Percentiles rank a stretch among this genome's conserved stretches.
These are phyloP conservation scores for Epichloe typhina DNA, from an alignment of 2,329 filamentous ascomycete genomes.

Conservation along the genomic window DNA sequence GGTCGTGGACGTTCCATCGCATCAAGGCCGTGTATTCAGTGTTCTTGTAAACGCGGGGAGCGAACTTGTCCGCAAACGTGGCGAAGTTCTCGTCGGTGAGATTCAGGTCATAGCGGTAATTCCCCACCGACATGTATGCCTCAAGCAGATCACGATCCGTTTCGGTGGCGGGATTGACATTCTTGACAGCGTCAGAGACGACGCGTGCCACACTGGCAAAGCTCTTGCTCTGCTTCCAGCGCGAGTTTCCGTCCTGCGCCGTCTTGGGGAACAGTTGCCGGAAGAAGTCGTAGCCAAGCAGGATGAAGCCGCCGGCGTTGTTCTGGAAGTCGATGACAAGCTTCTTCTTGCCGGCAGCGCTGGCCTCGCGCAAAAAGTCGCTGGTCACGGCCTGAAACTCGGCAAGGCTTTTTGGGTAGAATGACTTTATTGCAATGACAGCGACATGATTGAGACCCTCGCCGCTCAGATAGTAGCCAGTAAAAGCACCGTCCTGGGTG, in stretches of 20 bases:
- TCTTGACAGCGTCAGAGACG: slow-evolving; percentile 28
- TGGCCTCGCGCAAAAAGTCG: slow-evolving; percentile 23
- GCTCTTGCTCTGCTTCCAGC: slow-evolving; percentile 25
- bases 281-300: slow-evolving; percentile 50
- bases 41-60: slow-evolving; percentile 25
- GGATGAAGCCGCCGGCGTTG: slow-evolving; percentile 45
- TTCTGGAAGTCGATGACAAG: slow-evolving; percentile 32
- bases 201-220: slow-evolving; percentile 32
- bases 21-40: slow-evolving; percentile 41
- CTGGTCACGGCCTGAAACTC: slow-evolving; percentile 23
- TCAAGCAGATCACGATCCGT: slow-evolving; percentile 18
- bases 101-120: slow-evolving; percentile 37
- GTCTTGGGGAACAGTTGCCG: slow-evolving; percentile 36
- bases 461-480: slow-evolving; percentile 23
- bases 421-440: slow-evolving; percentile 14
- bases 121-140: slow-evolving; percentile 37
- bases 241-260: slow-evolving; percentile 21
- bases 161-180: slow-evolving; percentile 32
- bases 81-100: slow-evolving; percentile 35
- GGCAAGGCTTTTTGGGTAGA: slow-evolving; percentile 13
- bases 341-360: slow-evolving; percentile 40
- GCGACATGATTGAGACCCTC: slow-evolving; percentile 21
- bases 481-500: slow-evolving; percentile 8
- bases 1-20: slow-evolving; percentile 37
- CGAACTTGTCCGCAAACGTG: slow-evolving; percentile 33